Percentiles rank a stretch among this genome's conserved stretches.
Evolutionary conservation across 768 basidiomycete genomes (phyloP).

Genomic region (Mrakia gelida): DNA sequence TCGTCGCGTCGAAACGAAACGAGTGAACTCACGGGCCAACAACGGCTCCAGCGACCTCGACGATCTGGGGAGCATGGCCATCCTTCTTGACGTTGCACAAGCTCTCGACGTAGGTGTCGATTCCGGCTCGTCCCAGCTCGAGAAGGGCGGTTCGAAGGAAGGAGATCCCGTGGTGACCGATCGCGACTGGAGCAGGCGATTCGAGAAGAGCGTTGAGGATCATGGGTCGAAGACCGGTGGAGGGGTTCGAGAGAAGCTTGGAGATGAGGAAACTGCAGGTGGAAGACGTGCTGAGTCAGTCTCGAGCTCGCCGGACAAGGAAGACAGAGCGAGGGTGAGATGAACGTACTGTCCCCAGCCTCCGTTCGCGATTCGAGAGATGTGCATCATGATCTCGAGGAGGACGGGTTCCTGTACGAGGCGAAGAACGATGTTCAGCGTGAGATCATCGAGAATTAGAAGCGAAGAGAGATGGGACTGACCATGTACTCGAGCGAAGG

Average conservation of each 20-base stretch:
- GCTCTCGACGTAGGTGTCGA: conserved; percentile 39
- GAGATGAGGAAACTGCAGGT: conserved; percentile 40
- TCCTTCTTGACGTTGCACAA: conserved; percentile 37
- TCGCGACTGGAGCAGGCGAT: conserved; percentile 40
- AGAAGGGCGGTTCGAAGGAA: conserved; percentile 41
- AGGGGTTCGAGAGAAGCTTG: conserved; percentile 39
- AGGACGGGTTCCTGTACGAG: conserved; percentile 37
- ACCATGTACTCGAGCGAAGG: conserved; percentile 39
- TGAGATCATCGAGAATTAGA: background rate
- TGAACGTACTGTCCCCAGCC: conserved; percentile 42
- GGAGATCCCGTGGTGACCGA: conserved; percentile 41
- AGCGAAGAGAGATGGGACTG: background rate
- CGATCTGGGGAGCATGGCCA: conserved; percentile 39
- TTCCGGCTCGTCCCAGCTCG: conserved; percentile 35
- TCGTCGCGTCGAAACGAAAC: too few species aligned
- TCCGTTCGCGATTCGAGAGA: conserved; percentile 41
- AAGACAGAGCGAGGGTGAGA: background rate
- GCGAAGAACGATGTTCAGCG: background rate
- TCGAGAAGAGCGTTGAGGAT: conserved; percentile 39
- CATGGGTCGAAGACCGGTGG: conserved; percentile 31
- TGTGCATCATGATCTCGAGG: conserved; percentile 38
- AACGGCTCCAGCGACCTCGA: conserved; percentile 40
- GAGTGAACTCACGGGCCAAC: conserved; percentile 35
- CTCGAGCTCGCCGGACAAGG: too few species aligned
- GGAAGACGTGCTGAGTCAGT: background rate